These are phyloP conservation scores for Acanthamoeba divionensis DNA, from an alignment of 208 protist species.

Conservation along the genomic window DNA sequence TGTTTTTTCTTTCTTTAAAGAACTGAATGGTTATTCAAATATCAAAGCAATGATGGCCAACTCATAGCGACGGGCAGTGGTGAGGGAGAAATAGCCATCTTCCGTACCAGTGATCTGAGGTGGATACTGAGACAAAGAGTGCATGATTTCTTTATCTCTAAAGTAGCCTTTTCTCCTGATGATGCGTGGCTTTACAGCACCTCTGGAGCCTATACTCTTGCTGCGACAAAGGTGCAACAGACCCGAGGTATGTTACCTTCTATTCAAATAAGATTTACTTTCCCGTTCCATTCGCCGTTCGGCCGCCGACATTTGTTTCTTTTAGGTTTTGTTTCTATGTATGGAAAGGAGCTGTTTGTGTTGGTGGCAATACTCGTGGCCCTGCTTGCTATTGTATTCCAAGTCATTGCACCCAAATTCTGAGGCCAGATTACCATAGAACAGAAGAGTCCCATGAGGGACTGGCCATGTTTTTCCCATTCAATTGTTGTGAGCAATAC, in stretches of 20 bases:
- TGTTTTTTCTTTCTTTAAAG: neutral
- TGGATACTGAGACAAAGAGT: slow-evolving; percentile 22
- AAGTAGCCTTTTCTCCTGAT: slow-evolving; percentile 29
- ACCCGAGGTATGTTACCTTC: neutral
- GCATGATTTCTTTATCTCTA: slow-evolving; percentile 50
- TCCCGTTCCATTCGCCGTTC: neutral
- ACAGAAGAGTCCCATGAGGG: too few species aligned
- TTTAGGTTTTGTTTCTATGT: neutral
- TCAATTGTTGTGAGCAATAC: too few species aligned
- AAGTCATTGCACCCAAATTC: too few species aligned
- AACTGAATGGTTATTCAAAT: neutral
- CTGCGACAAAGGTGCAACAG: neutral
- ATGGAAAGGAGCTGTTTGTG: slow-evolving; percentile 16
- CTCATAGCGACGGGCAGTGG: slow-evolving; percentile 34
- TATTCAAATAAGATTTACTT: neutral
- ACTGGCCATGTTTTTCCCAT: too few species aligned
- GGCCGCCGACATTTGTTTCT: neutral
- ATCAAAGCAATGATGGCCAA: neutral
- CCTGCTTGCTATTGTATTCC: slow-evolving; percentile 1
- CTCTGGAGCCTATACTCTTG: slow-evolving; percentile 16
- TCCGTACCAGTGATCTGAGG: slow-evolving; percentile 11
- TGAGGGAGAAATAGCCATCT: slow-evolving; percentile 45
- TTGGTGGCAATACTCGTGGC: neutral
- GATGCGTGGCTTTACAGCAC: neutral
- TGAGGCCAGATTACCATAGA: too few species aligned